Base-by-base conservation (phyloP, 1,284 basidiomycete genomes). In the Ustilago trichophora region DNA sequence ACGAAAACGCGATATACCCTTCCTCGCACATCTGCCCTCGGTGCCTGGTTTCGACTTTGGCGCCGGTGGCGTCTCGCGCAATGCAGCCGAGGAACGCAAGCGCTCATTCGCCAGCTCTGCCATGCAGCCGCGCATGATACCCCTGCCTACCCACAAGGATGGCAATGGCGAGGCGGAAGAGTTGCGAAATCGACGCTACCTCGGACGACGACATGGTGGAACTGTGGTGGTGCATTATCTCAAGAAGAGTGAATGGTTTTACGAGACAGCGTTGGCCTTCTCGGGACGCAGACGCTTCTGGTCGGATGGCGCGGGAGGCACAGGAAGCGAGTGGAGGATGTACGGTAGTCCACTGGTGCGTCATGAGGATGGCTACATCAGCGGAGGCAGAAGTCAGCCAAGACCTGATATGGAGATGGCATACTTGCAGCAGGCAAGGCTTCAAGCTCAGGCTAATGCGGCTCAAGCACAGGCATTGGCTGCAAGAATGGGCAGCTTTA, bases 171-270 rank as follows among this genome's bases (percentile, higher is more conserved):
- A 72, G 37, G 63, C 58, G 11, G 72, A 69, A n/a, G 53, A 53
- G 92, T 91, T 82, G 85, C 88, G 66, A 85, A 85, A 41, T 71
- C 80, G 65, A 47, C 72, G 69, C 27, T 73, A 49, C 79, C 82
- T 73, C 16, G 75, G 64, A 34, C 62, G 43, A 9, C 72, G 73
- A 5, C 64, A 83, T 43, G 95, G 95, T 3, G 95, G 95, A 4
- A 98, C 95, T 0, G 87, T 95, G 36, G 90, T 93, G 21, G 93
- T 98, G 37, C 95, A 98, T 83, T 98, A 91, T 80, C 90, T 98
- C 84, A 98, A 98, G 87, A 90, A 92, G 82, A 88, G 92, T 73
- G 90, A 91, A 83, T 98, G 94, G 95, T 98, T 92, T 83, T 83
- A 92, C 69, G 95, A 98, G 84, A 92, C 95, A 1, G 91, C 92